Evolutionary conservation across 106 monocot species (phyloP), one percentile per base, ranked within the genome.

Genomic region (Vanilla planifolia): DNA sequence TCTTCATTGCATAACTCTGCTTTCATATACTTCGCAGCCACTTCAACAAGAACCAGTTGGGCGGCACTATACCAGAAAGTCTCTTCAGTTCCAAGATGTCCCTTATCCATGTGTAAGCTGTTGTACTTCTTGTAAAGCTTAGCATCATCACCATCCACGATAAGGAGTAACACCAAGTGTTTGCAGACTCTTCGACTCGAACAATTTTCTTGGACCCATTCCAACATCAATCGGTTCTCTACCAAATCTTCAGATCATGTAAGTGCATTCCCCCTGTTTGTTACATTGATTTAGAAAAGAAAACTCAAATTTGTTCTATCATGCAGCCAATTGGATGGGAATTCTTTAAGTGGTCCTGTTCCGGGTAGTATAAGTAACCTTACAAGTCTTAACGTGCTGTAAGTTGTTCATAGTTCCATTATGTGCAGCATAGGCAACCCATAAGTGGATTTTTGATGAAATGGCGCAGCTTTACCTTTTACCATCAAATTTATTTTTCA

Each of bases 301-400:
- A 8, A 9, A 17, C 1, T 10, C 29, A 9, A 15, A 2, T 21
- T 61, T 2, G 20, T 24, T 22, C 67, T 24, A 65, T 15, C 26
- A 14, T 7, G 61, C 76, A 89, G 89, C 22, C 85, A 81, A 2
- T 67, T 89, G 10, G 78, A 90, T 29, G 67, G 62, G 48, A 90
- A 90, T 67, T 15, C n/a, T 20, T 67, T 90, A 35, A 71, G 10
- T 13, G 80, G 75, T 6, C 0, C 53, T 33, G 73, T 89, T 66
- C 89, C 89, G 37, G 41, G 75, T 17, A 79, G 10, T 51, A 48
- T 89, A 9, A 70, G 8, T n/a, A 85, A 76, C 9, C 85, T 85
- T 20, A 73, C 63, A 22, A 43, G 1, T 0, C 56, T 79, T 47
- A 55, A 1, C 27, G 72, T 73, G 48, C 37, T 90, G 90, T 90